Evolutionary conservation across 2,329 filamentous ascomycete species (phyloP).

Genomic region (Curvularia eragrostidis): DNA sequence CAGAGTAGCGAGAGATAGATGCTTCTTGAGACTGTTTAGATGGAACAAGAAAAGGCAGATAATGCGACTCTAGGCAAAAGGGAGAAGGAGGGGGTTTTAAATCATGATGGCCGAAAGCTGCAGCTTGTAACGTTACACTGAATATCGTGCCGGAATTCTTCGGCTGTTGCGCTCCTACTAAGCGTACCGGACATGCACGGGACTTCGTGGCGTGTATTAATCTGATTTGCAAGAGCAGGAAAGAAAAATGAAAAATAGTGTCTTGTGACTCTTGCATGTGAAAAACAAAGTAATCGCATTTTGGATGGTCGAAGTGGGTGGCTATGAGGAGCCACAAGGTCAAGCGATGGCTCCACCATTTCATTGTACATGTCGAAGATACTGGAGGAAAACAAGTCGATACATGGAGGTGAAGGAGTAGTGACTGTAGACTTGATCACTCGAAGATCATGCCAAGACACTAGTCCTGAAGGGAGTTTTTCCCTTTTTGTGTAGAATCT

Average conservation of each 20-base stretch:
- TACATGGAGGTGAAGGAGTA: background rate
- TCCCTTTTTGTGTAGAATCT: background rate
- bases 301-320: no score
- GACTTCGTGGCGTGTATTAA: background rate
- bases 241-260: background rate
- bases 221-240: background rate
- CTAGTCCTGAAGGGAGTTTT: background rate
- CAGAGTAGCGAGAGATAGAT: background rate
- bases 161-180: background rate
- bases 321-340: background rate
- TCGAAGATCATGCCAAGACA: background rate
- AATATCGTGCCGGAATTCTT: background rate
- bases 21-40: background rate
- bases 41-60: background rate
- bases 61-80: background rate
- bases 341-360: background rate
- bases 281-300: background rate
- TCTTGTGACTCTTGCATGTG: background rate
- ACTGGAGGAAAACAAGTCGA: background rate
- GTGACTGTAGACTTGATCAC: background rate
- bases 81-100: background rate
- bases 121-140: background rate
- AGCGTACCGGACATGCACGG: background rate
- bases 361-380: background rate
- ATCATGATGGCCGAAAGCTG: background rate